Percentiles rank a stretch among this genome's conserved stretches.
These are phyloP conservation scores for Punctularia strigosozonata DNA, from an alignment of 768 basidiomycete genomes.

Conservation along the genomic window DNA sequence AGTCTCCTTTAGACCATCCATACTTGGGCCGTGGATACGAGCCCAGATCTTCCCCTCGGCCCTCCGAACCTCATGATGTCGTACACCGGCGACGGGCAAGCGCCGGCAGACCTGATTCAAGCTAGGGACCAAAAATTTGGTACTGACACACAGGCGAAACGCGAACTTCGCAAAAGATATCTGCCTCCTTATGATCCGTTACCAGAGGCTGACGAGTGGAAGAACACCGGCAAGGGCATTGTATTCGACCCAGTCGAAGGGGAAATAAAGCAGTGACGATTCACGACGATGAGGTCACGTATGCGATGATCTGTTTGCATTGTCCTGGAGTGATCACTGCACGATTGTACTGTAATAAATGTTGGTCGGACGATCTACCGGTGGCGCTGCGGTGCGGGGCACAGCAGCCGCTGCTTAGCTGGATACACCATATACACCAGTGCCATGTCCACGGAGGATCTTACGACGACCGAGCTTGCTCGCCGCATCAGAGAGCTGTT, in stretches of 20 bases:
- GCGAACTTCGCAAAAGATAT: constrained; percentile 22
- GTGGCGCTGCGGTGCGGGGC: background rate
- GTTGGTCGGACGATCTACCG: background rate
- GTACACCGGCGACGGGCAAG: constrained; percentile 25
- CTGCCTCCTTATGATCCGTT: constrained; percentile 25
- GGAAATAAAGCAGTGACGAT: constrained; percentile 7
- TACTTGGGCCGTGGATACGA: constrained; percentile 26
- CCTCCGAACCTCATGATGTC: constrained; percentile 37
- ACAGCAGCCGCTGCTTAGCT: background rate
- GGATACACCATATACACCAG: background rate
- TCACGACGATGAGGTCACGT: no score
- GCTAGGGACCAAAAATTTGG: constrained; percentile 22
- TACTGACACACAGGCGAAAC: constrained; percentile 23
- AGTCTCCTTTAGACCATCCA: no score
- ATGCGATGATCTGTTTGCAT: no score
- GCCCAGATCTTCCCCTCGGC: constrained; percentile 30
- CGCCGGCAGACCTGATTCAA: constrained; percentile 18
- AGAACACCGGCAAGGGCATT: constrained; percentile 21
- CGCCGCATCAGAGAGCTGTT: constrained; percentile 49
- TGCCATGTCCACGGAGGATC: constrained; percentile 26
- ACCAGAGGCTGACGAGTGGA: constrained; percentile 26
- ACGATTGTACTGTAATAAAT: background rate
- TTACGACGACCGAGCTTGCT: constrained; percentile 26
- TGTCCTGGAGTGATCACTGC: background rate
- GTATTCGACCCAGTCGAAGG: constrained; percentile 20